These are phyloP conservation scores for Mortierella sp. DNA, from an alignment of 371 early-diverging fungal species.

Conservation along the genomic window DNA sequence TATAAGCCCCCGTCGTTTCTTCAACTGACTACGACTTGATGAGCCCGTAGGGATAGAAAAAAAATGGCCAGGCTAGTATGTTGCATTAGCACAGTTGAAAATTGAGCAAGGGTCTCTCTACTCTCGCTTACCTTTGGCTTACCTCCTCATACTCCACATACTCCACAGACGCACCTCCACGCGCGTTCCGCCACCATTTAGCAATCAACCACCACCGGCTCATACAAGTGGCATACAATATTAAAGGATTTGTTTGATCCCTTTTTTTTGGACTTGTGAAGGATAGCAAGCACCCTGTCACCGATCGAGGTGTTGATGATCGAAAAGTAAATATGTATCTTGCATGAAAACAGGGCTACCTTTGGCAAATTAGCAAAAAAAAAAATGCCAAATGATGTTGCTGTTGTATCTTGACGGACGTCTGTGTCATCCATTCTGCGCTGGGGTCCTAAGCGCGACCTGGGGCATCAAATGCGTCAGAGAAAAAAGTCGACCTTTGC, in stretches of 20 bases:
- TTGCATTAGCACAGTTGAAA: neutral
- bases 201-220: neutral
- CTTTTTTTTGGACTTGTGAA: neutral
- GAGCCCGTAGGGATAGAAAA: conserved; percentile 1
- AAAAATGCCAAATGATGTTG: neutral
- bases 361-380: neutral
- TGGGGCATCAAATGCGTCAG: neutral
- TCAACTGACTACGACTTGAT: neutral
- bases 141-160: neutral
- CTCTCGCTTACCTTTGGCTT: neutral
- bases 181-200: neutral
- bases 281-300: neutral
- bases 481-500: neutral
- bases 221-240: neutral
- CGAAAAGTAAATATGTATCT: neutral
- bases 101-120: neutral
- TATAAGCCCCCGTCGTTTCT: neutral
- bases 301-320: neutral
- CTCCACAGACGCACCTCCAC: neutral
- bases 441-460: neutral
- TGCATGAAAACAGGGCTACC: neutral
- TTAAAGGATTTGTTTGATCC: conserved; percentile 9
- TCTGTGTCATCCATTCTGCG: neutral
- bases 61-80: neutral
- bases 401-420: neutral